Percentiles rank a stretch among this genome's conserved stretches.
phyloP scores from a whole-genome alignment of 1,284 basidiomycete genomes.

The Leccinum huronense region DNA sequence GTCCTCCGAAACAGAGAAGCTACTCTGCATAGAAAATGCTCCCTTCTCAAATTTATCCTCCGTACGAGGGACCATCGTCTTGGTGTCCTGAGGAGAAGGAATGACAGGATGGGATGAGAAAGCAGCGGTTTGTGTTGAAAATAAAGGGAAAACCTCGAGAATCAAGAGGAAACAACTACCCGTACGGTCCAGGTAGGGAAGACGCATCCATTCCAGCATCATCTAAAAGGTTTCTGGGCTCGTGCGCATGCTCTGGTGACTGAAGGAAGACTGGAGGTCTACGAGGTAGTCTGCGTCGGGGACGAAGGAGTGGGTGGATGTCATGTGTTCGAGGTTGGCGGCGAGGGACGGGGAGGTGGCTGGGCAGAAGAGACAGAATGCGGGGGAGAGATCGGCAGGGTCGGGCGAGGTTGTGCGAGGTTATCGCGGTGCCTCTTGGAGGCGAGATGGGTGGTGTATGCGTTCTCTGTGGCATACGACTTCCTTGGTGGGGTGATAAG shows the following conservation, averaged over 20 bases:
- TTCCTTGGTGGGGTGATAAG: slow-evolving; percentile 57
- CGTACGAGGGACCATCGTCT: neutral
- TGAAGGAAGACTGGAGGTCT: slow-evolving; percentile 55
- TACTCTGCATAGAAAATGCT: slow-evolving; percentile 1
- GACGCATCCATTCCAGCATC: slow-evolving; percentile 6
- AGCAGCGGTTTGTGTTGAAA: slow-evolving; percentile 9
- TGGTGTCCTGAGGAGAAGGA: neutral
- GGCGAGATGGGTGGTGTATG: slow-evolving; percentile 83
- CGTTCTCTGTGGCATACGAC: slow-evolving; percentile 86
- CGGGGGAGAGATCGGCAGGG: slow-evolving; percentile 65
- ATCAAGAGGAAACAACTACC: slow-evolving; percentile 8
- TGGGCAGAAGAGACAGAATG: slow-evolving; percentile 88
- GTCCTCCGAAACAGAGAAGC: slow-evolving; percentile 1
- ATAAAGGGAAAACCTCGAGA: neutral
- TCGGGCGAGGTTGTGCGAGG: slow-evolving; percentile 44
- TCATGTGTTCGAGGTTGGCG: slow-evolving; percentile 87
- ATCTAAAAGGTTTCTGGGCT: slow-evolving; percentile 3
- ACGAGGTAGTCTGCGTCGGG: slow-evolving; percentile 91
- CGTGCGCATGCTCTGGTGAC: slow-evolving; percentile 33
- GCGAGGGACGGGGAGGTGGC: slow-evolving; percentile 53
- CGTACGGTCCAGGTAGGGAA: slow-evolving; percentile 4
- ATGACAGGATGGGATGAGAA: slow-evolving; percentile 1
- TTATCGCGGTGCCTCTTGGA: slow-evolving; percentile 92
- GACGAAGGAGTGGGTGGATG: slow-evolving; percentile 83
- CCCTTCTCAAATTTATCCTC: slow-evolving; percentile 3